Evolutionary conservation across 768 basidiomycete genomes (phyloP), one percentile per base, ranked within the genome.

Genomic region (Mycena latifolia): DNA sequence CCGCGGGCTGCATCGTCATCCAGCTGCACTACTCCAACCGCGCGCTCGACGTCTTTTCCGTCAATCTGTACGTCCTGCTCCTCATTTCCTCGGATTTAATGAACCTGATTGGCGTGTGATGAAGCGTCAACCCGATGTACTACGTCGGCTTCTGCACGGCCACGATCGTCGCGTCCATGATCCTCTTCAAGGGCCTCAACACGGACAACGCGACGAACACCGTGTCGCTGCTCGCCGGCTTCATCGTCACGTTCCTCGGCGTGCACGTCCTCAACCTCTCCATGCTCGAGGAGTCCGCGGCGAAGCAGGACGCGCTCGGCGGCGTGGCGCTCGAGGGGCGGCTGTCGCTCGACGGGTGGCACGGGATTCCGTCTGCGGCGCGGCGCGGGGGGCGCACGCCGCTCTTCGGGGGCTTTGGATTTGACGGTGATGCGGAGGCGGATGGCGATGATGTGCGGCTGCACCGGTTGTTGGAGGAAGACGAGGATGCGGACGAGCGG

Each of bases 11-110:
- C 76, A 99, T 99, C 74, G 77, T 96, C 67, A 86, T 94, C 24
- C 94, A 95, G 79, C 94, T 96, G 92, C 93, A 94, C 78, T 96
- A 95, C 81, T 95, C 98, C 84, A 99, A 98, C 85, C 98, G 98
- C 76, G 97, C 96, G 0, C 85, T 99, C 54, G 96, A 98, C 76
- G 94, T 89, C 1, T 99, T 98, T 78, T 96, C 95, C 3, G 98
- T 96, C 50, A 99, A 99, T 74, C 94, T 98, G 95, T 97, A 86
- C 67, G 94, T 85, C n/a, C 27, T 0, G 37, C 7, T 0, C 39
- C 6, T 46, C 18, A 6, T 35, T 35, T 35, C 33, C 33, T 6
- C 14, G 8, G 8, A 6, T 41, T 46, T 33, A 66, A n/a, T 47
- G 35, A 24, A 37, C 27, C 31, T 25, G 47, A 51, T 22, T 43